Percentiles rank a stretch among this genome's conserved stretches.
Evolutionary conservation across 2,329 filamentous ascomycete genomes (phyloP).

Genomic region (Colletotrichum camelliae): DNA sequence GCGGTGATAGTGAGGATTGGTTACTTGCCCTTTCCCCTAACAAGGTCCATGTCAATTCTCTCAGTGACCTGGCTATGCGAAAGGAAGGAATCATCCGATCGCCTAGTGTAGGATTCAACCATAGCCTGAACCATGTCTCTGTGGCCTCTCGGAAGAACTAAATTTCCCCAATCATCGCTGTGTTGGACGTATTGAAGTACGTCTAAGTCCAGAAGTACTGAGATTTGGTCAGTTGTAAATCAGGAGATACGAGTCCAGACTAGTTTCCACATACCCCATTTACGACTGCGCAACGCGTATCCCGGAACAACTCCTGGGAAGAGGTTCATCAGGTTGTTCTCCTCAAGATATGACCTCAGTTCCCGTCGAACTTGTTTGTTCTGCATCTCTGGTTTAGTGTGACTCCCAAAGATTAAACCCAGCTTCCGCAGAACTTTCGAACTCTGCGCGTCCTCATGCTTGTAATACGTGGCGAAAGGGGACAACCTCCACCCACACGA

Average conservation of each 20-base stretch:
- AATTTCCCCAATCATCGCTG: slow-evolving; percentile 27
- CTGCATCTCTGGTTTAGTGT: not conserved
- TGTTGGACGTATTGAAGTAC: slow-evolving; percentile 18
- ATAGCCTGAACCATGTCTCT: slow-evolving; percentile 33
- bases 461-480: not conserved
- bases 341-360: slow-evolving; percentile 20
- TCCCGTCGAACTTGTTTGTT: not conserved
- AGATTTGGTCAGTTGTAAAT: not conserved
- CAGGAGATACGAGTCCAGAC: not conserved
- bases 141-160: slow-evolving; percentile 32
- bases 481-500: not conserved
- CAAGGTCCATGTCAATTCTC: slow-evolving; percentile 29
- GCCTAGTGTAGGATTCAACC: slow-evolving; percentile 28
- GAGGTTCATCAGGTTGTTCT: slow-evolving; percentile 21
- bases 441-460: not conserved
- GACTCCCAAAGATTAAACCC: not conserved
- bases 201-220: slow-evolving; percentile 23
- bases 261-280: slow-evolving; percentile 29
- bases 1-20: not conserved
- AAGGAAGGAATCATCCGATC: not conserved
- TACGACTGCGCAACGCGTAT: slow-evolving; percentile 30
- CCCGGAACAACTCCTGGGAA: slow-evolving; percentile 28
- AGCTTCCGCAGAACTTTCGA: not conserved
- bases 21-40: slow-evolving; percentile 32
- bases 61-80: not conserved